Evolutionary conservation across 257 asterid genomes (phyloP).

Genomic region (Haberlea rhodopensis): DNA sequence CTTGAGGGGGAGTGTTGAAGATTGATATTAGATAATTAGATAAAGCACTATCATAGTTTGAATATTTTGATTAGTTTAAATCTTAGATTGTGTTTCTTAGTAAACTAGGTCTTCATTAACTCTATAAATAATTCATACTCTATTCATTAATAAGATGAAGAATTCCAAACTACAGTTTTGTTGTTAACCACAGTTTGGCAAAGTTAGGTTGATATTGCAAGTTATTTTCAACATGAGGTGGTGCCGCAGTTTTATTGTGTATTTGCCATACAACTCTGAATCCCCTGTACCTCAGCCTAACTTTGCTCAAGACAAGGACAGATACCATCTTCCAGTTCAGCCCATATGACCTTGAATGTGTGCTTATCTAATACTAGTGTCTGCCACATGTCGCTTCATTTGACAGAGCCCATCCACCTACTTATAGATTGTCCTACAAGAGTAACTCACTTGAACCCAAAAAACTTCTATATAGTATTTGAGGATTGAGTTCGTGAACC

Average conservation of each 20-base stretch:
- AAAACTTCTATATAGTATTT: no score
- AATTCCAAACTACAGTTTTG: no score
- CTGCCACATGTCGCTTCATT: not conserved
- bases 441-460: no score
- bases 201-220: conserved; percentile 21
- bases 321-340: conserved; percentile 27
- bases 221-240: conserved; percentile 24
- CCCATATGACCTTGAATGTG: conserved; percentile 21
- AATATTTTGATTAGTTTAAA: no score
- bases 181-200: conserved; percentile 24
- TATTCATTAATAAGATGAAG: no score
- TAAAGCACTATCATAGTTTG: no score
- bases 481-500: no score
- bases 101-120: no score
- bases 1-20: no score
- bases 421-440: not conserved
- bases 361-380: conserved; percentile 28
- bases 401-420: not conserved
- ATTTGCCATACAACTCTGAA: conserved; percentile 40
- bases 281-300: not conserved
- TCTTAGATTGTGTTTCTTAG: no score
- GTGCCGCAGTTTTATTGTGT: conserved; percentile 13
- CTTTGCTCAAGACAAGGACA: conserved; percentile 1
- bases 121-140: no score
- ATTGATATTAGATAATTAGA: no score